These are phyloP conservation scores for Xenosphaeropsis pyriputrescens DNA, from an alignment of 2,329 filamentous ascomycete genomes.

Conservation along the genomic window DNA sequence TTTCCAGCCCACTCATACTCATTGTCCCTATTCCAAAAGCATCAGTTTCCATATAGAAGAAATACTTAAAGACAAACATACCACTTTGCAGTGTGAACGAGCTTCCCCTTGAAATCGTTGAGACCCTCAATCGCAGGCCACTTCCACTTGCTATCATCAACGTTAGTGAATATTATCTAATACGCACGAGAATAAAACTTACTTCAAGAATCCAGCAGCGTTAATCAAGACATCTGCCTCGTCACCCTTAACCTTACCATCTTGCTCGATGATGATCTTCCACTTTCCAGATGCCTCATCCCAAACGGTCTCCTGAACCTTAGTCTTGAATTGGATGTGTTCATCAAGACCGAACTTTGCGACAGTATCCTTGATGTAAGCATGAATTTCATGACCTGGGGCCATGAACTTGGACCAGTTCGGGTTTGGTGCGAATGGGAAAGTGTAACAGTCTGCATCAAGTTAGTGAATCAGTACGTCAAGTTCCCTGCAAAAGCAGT, in stretches of 20 bases:
- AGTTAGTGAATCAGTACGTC: too few relatives aligned
- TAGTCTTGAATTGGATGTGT: slow-evolving; percentile 38
- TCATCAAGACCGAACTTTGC: slow-evolving; percentile 35
- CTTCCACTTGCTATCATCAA: slow-evolving; percentile 1
- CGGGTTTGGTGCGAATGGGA: slow-evolving; percentile 40
- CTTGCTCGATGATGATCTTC: slow-evolving; percentile 19
- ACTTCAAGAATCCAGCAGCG: slow-evolving; percentile 2
- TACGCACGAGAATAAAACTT: background rate
- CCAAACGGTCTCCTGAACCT: slow-evolving; percentile 39
- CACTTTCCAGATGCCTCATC: slow-evolving; percentile 25
- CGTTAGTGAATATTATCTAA: background rate
- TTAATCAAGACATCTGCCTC: slow-evolving; percentile 11
- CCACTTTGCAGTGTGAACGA: slow-evolving; percentile 27
- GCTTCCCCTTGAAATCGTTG: slow-evolving; percentile 26
- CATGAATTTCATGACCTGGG: slow-evolving; percentile 39
- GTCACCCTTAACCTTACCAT: slow-evolving; percentile 15
- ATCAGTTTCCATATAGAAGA: background rate
- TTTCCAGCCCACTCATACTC: slow-evolving; percentile 28
- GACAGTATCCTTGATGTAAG: slow-evolving; percentile 34
- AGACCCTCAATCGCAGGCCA: slow-evolving; percentile 30
- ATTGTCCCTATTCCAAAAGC: slow-evolving; percentile 3
- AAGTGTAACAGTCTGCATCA: slow-evolving; percentile 33
- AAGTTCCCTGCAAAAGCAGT: too few relatives aligned
- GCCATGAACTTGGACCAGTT: slow-evolving; percentile 51
- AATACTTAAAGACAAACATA: slow-evolving; percentile 15